These are phyloP conservation scores for Crithidia fasciculata DNA, from an alignment of 208 protist genomes.

Conservation along the genomic window DNA sequence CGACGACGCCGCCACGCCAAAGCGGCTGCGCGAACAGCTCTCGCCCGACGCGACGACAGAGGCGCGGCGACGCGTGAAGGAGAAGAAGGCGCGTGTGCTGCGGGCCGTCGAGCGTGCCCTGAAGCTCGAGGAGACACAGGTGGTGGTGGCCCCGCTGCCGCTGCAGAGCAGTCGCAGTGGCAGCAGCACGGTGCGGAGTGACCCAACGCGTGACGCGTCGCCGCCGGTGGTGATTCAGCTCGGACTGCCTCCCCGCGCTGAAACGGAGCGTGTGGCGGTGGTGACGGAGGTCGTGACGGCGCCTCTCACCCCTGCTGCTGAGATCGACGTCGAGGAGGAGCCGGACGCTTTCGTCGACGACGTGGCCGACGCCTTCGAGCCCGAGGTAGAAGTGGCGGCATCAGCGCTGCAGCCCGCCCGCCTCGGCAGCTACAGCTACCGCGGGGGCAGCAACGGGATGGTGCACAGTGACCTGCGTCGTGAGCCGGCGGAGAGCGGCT, in stretches of 20 bases:
- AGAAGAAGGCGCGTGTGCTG: conserved; percentile 63
- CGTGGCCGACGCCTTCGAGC: conserved; percentile 20
- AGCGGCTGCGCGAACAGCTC: conserved; percentile 14
- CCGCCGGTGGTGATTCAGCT: conserved; percentile 7
- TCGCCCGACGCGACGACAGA: conserved; percentile 7
- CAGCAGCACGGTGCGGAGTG: background rate
- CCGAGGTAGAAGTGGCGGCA: conserved; percentile 27
- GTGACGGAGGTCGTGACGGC: conserved; percentile 8
- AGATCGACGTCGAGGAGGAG: conserved; percentile 12
- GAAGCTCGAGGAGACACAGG: background rate
- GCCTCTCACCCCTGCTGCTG: background rate
- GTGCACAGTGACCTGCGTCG: conserved; percentile 34
- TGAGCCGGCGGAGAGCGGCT: conserved; percentile 1
- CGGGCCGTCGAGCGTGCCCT: conserved; percentile 63
- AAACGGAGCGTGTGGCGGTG: background rate
- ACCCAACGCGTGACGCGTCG: background rate
- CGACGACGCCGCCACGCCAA: conserved; percentile 24
- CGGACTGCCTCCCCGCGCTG: conserved; percentile 17
- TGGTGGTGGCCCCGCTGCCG: background rate
- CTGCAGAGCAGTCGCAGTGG: background rate
- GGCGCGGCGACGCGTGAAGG: conserved; percentile 32
- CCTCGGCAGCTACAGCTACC: conserved; percentile 21
- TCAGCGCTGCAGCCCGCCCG: conserved; percentile 17
- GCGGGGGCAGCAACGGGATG: conserved; percentile 30
- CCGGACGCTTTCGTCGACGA: conserved; percentile 31